phyloP scores from a whole-genome alignment of 23 red algal species.

The Agarophyton chilense region DNA sequence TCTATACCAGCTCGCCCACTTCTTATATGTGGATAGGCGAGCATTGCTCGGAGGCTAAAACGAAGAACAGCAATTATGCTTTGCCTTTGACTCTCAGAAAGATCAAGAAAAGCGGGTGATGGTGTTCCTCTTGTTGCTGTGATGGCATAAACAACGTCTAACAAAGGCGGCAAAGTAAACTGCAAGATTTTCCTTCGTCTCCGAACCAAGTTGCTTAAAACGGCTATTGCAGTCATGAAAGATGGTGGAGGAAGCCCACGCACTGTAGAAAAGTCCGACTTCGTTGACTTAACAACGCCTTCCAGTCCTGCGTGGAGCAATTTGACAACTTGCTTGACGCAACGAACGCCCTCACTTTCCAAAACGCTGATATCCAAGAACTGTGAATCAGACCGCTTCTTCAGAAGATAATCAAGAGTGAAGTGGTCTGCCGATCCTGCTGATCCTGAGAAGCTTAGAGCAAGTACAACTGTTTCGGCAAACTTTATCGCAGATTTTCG shows the following conservation, averaged over 20 bases:
- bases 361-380: conserved; percentile 24
- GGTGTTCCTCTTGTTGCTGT: conserved; percentile 4
- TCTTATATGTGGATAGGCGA: conserved; percentile 37
- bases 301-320: conserved; percentile 41
- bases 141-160: conserved; percentile 55
- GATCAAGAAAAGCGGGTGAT: conserved; percentile 20
- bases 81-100: conserved; percentile 48
- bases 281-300: conserved; percentile 29
- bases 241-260: conserved; percentile 55
- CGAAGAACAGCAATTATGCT: conserved; percentile 49
- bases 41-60: conserved; percentile 35
- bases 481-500: conserved; percentile 63
- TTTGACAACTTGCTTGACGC: conserved; percentile 49
- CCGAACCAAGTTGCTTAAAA: conserved; percentile 67
- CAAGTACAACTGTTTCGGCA: conserved; percentile 60
- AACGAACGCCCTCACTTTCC: conserved; percentile 45
- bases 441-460: conserved; percentile 57
- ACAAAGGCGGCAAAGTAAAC: conserved; percentile 63
- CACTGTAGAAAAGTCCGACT: background rate
- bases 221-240: conserved; percentile 70
- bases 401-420: conserved; percentile 61
- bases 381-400: conserved; percentile 35
- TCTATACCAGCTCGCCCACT: conserved; percentile 23
- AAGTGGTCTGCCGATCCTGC: conserved; percentile 63
- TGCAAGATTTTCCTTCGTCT: conserved; percentile 53